Conservation (phyloP, 805 yeast species). For the Gaillardinia entomophila region DNA sequence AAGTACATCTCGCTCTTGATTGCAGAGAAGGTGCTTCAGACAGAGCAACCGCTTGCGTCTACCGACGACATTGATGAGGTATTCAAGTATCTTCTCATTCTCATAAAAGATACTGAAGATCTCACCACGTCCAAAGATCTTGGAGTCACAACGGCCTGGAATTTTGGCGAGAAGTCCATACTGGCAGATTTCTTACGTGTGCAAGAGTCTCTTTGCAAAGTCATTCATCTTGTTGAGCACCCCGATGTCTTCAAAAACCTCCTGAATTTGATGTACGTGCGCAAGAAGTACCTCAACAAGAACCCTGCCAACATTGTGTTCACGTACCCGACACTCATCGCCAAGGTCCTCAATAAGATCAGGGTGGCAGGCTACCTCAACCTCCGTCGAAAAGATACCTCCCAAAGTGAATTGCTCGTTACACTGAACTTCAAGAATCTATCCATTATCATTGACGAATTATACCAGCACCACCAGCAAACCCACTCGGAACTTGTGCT, state of each 20-base stretch:
- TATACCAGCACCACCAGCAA: conserved; percentile 39
- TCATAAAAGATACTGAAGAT: conserved; percentile 37
- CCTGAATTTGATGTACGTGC: conserved; percentile 26
- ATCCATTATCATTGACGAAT: conserved; percentile 63
- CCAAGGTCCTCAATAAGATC: conserved; percentile 53
- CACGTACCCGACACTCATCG: conserved; percentile 74
- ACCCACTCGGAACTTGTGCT: conserved; percentile 31
- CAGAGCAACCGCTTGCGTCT: conserved; percentile 18
- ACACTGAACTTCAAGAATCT: conserved; percentile 67
- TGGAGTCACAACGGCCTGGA: conserved; percentile 36
- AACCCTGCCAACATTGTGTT: conserved; percentile 53
- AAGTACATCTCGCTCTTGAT: conserved; percentile 56
- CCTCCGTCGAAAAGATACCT: conserved; percentile 20
- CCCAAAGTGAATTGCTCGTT: conserved; percentile 19
- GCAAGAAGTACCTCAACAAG: conserved; percentile 43
- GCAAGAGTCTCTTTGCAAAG: conserved; percentile 62
- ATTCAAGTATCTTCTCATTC: conserved; percentile 50
- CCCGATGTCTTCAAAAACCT: conserved; percentile 34
- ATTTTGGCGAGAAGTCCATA: too few species aligned
- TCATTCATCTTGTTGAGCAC: conserved; percentile 58
- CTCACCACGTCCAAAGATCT: conserved; percentile 32
- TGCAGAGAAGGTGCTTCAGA: conserved; percentile 49
- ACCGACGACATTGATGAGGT: conserved; percentile 52
- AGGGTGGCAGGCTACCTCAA: conserved; percentile 35
- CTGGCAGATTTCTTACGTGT: conserved; percentile 29